Conservation (phyloP, 2,329 filamentous ascomycete genomes). For the Neofusicoccum laricinum region DNA sequence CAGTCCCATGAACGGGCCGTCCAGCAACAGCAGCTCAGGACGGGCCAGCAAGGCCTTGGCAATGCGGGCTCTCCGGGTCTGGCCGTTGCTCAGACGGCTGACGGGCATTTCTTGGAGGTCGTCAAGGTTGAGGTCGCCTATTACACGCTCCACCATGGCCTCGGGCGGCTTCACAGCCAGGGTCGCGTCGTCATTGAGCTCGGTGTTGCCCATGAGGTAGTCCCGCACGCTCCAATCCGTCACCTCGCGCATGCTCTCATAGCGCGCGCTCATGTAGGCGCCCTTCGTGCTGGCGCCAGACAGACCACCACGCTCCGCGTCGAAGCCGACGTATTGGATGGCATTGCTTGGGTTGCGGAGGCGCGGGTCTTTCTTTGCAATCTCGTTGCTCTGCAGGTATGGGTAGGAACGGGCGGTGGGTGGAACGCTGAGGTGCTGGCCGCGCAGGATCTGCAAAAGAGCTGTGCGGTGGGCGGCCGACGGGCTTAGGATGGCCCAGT, state of each 20-base stretch:
- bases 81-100: conserved; percentile 88
- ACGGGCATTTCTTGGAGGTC: conserved; percentile 76
- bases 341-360: conserved; percentile 63
- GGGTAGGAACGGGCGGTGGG: conserved; percentile 75
- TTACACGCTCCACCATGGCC: conserved; percentile 53
- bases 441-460: conserved; percentile 75
- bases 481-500: conserved; percentile 83
- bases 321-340: conserved; percentile 89
- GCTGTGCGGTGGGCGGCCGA: conserved; percentile 77
- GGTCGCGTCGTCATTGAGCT: conserved; percentile 68
- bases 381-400: conserved; percentile 64
- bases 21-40: conserved; percentile 79
- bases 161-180: conserved; percentile 17
- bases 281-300: conserved; percentile 47
- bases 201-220: conserved; percentile 77
- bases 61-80: conserved; percentile 82
- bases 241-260: conserved; percentile 81
- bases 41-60: conserved; percentile 76
- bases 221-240: conserved; percentile 83
- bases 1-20: conserved; percentile 95
- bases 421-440: conserved; percentile 72
- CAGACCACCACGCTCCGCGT: conserved; percentile 62
- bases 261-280: conserved; percentile 83
- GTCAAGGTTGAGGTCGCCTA: conserved; percentile 66
- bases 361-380: conserved; percentile 50